phyloP scores from a whole-genome alignment of 2,329 filamentous ascomycete genomes.

The Ceratocystiopsis brevicomis region DNA sequence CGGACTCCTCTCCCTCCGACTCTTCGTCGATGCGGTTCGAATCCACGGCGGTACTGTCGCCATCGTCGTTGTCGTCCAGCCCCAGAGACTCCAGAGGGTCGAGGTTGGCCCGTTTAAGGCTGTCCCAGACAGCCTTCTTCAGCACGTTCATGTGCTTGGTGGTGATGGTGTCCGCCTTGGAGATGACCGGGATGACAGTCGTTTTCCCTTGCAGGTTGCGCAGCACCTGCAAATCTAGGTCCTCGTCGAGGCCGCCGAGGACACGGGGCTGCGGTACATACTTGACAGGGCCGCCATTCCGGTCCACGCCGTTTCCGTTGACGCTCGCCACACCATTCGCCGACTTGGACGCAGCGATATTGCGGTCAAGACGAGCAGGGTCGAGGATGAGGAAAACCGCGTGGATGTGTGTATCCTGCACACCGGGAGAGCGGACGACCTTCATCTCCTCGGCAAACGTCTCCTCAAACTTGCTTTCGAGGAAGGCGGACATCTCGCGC shows the following conservation, averaged over 20 bases:
- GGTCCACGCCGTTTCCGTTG: conserved; percentile 25
- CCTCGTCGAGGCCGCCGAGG: conserved; percentile 61
- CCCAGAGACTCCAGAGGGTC: conserved; percentile 78
- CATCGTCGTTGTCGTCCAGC: conserved; percentile 53
- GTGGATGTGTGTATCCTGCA: conserved; percentile 92
- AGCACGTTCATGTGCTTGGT: conserved; percentile 81
- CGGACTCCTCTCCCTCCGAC: conserved; percentile 23
- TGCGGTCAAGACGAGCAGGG: conserved; percentile 66
- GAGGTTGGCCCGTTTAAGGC: conserved; percentile 65
- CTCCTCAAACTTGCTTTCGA: conserved; percentile 97
- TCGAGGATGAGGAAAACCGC: conserved; percentile 87
- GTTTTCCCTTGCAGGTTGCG: conserved; percentile 82
- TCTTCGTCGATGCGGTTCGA: conserved; percentile 36
- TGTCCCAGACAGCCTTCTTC: conserved; percentile 79
- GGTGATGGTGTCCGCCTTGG: conserved; percentile 95
- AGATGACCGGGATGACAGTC: conserved; percentile 84
- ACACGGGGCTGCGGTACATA: conserved; percentile 23
- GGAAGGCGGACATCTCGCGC: conserved; percentile 73
- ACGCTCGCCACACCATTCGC: conserved; percentile 7
- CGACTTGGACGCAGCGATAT: conserved; percentile 49
- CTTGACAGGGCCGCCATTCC: conserved; percentile 28
- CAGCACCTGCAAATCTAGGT: conserved; percentile 78
- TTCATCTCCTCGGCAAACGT: conserved; percentile 97
- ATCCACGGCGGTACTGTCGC: conserved; percentile 23
- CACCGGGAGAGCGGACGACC: conserved; percentile 78